These are phyloP conservation scores for Xerocomellus dryophilus DNA, from an alignment of 768 basidiomycete species.

Conservation along the genomic window DNA sequence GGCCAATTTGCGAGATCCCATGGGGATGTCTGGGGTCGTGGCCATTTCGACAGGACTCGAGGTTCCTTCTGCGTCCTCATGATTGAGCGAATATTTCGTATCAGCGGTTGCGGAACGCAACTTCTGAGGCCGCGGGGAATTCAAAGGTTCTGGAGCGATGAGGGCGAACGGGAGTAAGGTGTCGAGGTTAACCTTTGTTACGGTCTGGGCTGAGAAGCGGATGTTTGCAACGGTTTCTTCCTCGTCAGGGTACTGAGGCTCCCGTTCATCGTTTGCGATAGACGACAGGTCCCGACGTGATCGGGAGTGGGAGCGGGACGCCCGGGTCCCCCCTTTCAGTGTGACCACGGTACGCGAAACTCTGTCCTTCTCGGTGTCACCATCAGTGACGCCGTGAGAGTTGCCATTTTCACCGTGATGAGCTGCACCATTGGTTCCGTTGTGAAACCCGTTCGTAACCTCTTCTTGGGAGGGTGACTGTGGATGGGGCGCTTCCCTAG, in stretches of 20 bases:
- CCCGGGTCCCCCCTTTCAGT: slow-evolving; percentile 41
- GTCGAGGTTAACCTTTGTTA: slow-evolving; percentile 58
- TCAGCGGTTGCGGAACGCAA: slow-evolving; percentile 15
- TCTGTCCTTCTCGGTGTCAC: slow-evolving; percentile 51
- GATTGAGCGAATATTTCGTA: slow-evolving; percentile 16
- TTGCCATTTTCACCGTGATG: slow-evolving; percentile 30
- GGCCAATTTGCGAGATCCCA: slow-evolving; percentile 36
- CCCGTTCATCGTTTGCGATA: slow-evolving; percentile 54
- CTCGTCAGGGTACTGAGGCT: slow-evolving; percentile 57
- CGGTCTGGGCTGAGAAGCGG: slow-evolving; percentile 69
- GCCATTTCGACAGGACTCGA: slow-evolving; percentile 29
- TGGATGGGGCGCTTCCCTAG: slow-evolving; percentile 8
- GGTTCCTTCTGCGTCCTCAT: slow-evolving; percentile 18
- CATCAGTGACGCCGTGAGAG: slow-evolving; percentile 32
- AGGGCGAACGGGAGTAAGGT: slow-evolving; percentile 73
- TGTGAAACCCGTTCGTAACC: slow-evolving; percentile 15
- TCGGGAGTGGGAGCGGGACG: slow-evolving; percentile 65
- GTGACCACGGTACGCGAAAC: slow-evolving; percentile 74
- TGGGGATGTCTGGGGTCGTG: slow-evolving; percentile 35
- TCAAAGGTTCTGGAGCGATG: slow-evolving; percentile 64
- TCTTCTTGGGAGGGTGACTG: slow-evolving; percentile 19
- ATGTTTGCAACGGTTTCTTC: slow-evolving; percentile 70
- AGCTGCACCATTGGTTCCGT: slow-evolving; percentile 29
- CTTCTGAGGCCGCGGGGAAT: slow-evolving; percentile 34
- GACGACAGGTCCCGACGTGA: slow-evolving; percentile 67